Base-by-base conservation (phyloP, 805 yeast genomes). In the Scheffersomyces lignosus region DNA sequence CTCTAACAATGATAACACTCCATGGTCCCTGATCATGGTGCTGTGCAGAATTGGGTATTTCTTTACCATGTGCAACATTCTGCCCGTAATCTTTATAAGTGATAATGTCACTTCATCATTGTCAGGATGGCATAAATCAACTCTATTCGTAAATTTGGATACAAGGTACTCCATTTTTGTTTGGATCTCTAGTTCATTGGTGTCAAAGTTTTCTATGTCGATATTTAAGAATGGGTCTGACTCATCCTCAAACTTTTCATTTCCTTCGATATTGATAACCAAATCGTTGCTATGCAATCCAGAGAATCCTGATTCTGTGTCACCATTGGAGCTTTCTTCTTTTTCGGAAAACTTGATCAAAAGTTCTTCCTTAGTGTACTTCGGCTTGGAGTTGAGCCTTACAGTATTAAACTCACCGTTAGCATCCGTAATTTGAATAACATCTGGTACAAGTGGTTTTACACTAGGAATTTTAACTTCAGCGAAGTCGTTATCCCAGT, bases 11-110 rank as follows among this genome's bases (percentile, higher is more conserved):
- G 71, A 55, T 8, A 65, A 46, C 1, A 69, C 52, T 0, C 73
- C 73, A 41, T 70, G 75, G 27, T 67, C 73, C 37, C 70, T 53
- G n/a, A 68, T 54, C 25, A 70, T 47, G 1, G 54, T 54, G 28
- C 61, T 65, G 38, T 66, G 72, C 62, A 65, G 68, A 6, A 49
- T 39, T 5, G 69, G 66, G 41, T 69, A 64, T 41, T 68, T 68
- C 40, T 60, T 60, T 4, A 64, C 63, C 31, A 68, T 45, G 33
- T 64, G 64, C 16, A 62, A 47, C 52, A 70, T 65, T 31, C 66
- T 49, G 1, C 70, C 69, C 1, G 71, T 62, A 22, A 65, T 50
- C 38, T 62, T 64, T 4, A 60, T 51, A 4, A 69, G 44, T 1
- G 66, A 52, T 10, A 51, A 40, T 7, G 56, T 37, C 0, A 56